Conservation (phyloP, 192 early-diverging fungal genomes). For the Phycomyces blakesleeanus region DNA sequence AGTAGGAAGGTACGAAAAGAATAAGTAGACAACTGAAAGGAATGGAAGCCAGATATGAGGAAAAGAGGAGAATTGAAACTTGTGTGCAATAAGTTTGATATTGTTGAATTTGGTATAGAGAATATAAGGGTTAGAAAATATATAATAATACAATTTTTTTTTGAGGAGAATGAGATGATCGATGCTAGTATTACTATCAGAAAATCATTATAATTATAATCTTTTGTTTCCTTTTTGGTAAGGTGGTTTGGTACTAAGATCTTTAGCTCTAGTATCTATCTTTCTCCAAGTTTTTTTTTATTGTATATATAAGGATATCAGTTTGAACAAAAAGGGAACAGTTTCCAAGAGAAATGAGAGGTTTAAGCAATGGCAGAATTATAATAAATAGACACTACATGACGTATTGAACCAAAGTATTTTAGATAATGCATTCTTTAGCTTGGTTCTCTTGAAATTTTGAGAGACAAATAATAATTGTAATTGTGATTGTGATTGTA, state of each 20-base stretch:
- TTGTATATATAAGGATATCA: not conserved
- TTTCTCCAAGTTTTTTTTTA: not conserved
- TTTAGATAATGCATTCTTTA: conserved; percentile 8
- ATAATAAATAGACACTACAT: not conserved
- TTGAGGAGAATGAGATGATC: no score
- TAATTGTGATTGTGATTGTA: no score
- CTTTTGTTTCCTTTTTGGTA: no score
- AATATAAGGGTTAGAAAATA: no score
- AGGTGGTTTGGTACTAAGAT: no score
- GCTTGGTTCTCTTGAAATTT: not conserved
- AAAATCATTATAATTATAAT: no score
- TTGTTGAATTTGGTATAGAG: not conserved
- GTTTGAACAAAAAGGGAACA: not conserved
- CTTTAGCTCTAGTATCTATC: not conserved
- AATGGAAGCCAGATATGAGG: not conserved
- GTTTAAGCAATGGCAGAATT: not conserved
- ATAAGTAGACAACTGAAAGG: conserved; percentile 15
- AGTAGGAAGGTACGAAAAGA: no score
- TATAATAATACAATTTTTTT: no score
- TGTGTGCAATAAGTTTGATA: not conserved
- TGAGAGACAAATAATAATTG: conserved; percentile 1
- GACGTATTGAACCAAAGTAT: no score
- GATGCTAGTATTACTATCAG: not conserved
- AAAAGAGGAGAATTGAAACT: not conserved
- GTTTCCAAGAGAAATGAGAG: not conserved